Evolutionary conservation across 192 early-diverging fungal genomes (phyloP).

Genomic region (Rhizoclosmatium globosum): DNA sequence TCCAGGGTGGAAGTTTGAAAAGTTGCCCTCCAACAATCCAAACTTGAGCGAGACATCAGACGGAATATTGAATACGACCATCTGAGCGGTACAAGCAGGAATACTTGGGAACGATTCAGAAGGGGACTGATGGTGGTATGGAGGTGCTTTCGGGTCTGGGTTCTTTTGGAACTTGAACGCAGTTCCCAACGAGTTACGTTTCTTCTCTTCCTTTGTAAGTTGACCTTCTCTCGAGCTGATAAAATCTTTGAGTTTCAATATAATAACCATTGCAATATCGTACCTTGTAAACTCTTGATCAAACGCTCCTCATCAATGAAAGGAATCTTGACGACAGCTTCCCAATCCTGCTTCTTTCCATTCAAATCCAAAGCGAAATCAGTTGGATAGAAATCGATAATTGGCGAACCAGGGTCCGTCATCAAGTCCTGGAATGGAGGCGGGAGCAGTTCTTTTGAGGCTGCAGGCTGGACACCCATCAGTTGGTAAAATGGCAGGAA

Average conservation of each 20-base stretch:
- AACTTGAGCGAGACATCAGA: constrained; percentile 42
- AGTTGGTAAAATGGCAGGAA: constrained; percentile 94
- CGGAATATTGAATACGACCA: constrained; percentile 16
- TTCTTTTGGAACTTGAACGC: constrained; percentile 73
- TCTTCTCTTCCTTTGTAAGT: constrained; percentile 75
- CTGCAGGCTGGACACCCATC: constrained; percentile 95
- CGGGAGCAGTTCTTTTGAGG: constrained; percentile 68
- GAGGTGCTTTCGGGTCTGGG: constrained; percentile 5
- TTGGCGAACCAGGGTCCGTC: constrained; percentile 82
- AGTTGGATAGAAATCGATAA: constrained; percentile 94
- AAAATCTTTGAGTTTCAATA: neutral
- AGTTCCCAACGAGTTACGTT: constrained; percentile 76
- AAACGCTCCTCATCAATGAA: constrained; percentile 92
- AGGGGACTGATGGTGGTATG: constrained; percentile 42
- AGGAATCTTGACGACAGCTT: constrained; percentile 89
- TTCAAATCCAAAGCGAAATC: constrained; percentile 93
- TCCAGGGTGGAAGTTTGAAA: constrained; percentile 69
- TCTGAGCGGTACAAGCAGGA: constrained; percentile 44
- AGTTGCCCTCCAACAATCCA: constrained; percentile 43
- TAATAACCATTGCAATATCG: neutral
- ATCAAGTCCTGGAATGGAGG: constrained; percentile 69
- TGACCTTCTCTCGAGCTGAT: constrained; percentile 68
- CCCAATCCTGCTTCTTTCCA: constrained; percentile 95
- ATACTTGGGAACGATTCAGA: constrained; percentile 62
- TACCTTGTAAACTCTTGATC: constrained; percentile 71